These are phyloP conservation scores for Scheffersomyces insectosa DNA, from an alignment of 1,139 yeast species.

Conservation along the genomic window DNA sequence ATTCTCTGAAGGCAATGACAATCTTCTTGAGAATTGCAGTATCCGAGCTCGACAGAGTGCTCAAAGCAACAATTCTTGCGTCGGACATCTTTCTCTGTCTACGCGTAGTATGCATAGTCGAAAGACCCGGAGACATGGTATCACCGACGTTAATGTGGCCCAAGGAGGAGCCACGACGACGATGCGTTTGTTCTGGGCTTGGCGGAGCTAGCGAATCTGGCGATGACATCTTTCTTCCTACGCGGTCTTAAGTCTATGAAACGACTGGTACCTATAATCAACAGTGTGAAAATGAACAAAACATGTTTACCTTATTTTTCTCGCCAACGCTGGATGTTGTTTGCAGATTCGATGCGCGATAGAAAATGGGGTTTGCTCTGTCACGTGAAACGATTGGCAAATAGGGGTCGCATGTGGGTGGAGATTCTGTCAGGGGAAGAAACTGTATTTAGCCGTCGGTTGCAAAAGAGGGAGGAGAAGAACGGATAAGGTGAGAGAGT, in stretches of 20 bases:
- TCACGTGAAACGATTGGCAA: no score
- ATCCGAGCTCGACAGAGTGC: constrained; percentile 32
- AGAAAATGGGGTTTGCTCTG: no score
- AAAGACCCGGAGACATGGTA: constrained; percentile 49
- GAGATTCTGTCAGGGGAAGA: no score
- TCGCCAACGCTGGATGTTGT: not conserved
- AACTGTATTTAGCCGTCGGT: no score
- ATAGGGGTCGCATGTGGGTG: no score
- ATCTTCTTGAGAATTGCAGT: constrained; percentile 50
- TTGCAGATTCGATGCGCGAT: not conserved
- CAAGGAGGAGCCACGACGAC: constrained; percentile 55
- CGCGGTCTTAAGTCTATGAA: no score
- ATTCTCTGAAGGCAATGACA: constrained; percentile 57
- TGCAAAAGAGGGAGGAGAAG: no score
- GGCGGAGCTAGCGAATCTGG: no score
- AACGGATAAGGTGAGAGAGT: no score
- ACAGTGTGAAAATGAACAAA: no score
- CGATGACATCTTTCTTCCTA: no score
- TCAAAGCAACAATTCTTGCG: constrained; percentile 34
- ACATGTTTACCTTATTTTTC: not conserved
- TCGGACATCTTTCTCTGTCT: constrained; percentile 34
- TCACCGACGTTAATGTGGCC: constrained; percentile 64
- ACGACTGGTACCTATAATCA: no score
- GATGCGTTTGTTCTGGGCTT: constrained; percentile 11
- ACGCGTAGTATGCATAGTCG: constrained; percentile 45